Evolutionary conservation across 805 yeast genomes (phyloP).

Genomic region (Metschnikowia koreensis): DNA sequence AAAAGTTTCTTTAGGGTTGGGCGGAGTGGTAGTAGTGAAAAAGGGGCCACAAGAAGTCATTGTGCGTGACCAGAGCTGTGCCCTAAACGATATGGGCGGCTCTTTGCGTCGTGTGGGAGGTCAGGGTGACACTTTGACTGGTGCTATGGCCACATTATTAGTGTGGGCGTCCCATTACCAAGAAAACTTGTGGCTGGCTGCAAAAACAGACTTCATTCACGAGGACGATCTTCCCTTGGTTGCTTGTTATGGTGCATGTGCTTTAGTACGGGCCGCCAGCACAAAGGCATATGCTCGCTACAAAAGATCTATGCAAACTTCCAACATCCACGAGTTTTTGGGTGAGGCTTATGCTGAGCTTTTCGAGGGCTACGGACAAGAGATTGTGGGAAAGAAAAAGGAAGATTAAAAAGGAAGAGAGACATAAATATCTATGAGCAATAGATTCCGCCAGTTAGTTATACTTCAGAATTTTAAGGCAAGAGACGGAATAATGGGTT

Average conservation of each 20-base stretch:
- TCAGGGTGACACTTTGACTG: slow-evolving; percentile 92
- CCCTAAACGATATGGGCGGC: slow-evolving; percentile 54
- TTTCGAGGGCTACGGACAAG: slow-evolving; percentile 24
- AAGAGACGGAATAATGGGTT: too few species aligned
- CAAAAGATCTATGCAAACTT: slow-evolving; percentile 82
- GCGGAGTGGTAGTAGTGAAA: slow-evolving; percentile 60
- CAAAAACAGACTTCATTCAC: slow-evolving; percentile 30
- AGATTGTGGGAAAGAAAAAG: background rate
- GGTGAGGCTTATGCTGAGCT: slow-evolving; percentile 58
- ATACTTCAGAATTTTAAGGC: too few species aligned
- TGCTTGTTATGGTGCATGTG: slow-evolving; percentile 71
- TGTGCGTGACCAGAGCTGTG: slow-evolving; percentile 42
- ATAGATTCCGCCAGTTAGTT: too few species aligned
- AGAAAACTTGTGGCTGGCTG: slow-evolving; percentile 52
- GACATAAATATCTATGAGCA: background rate
- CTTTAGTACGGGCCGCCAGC: slow-evolving; percentile 65
- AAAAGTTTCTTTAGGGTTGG: slow-evolving; percentile 48
- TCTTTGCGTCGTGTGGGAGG: slow-evolving; percentile 87
- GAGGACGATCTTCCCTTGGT: slow-evolving; percentile 37
- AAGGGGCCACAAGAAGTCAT: slow-evolving; percentile 74
- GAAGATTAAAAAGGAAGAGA: background rate
- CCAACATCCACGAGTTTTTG: slow-evolving; percentile 70
- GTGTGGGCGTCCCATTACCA: slow-evolving; percentile 77
- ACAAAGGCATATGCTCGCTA: slow-evolving; percentile 59
- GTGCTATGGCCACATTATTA: slow-evolving; percentile 75